A percentile compares a stretch with the other conserved stretches of the same genome.
These are phyloP conservation scores for Pseudogymnoascus sp. DNA, from an alignment of 2,329 filamentous ascomycete genomes.

Conservation along the genomic window DNA sequence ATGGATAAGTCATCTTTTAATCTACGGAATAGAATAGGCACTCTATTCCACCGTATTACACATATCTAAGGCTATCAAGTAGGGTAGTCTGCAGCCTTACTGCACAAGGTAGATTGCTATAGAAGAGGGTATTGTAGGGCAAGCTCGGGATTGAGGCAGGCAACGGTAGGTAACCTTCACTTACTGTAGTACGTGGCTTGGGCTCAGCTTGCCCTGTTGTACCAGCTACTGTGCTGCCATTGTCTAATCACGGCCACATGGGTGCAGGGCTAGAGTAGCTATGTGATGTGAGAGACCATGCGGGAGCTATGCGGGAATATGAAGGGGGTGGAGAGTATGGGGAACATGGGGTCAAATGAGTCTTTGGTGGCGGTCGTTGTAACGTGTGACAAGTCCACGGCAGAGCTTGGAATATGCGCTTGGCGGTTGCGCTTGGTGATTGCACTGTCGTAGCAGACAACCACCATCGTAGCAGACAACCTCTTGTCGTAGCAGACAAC, in stretches of 20 bases:
- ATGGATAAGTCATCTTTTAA: constrained; percentile 6
- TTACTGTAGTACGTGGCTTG: background rate
- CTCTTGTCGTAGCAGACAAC: no score
- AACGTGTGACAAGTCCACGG: background rate
- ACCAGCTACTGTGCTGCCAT: background rate
- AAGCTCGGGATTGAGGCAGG: no score
- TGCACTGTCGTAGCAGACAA: background rate
- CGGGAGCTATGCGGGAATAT: background rate
- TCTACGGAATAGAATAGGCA: constrained; percentile 20
- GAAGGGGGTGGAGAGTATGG: background rate
- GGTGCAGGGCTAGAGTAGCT: background rate
- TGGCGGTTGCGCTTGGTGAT: background rate
- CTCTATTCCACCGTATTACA: no score
- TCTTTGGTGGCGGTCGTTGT: background rate
- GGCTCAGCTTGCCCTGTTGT: background rate
- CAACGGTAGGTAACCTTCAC: background rate
- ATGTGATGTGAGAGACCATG: background rate
- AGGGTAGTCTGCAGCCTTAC: no score
- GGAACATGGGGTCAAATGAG: background rate
- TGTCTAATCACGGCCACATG: background rate
- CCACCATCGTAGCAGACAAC: no score
- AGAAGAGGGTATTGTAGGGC: no score
- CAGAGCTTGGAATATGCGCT: background rate
- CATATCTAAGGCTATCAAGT: no score
- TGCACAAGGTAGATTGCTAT: no score